Conservation (phyloP, 805 yeast genomes). For the Lachancea mirantina region DNA sequence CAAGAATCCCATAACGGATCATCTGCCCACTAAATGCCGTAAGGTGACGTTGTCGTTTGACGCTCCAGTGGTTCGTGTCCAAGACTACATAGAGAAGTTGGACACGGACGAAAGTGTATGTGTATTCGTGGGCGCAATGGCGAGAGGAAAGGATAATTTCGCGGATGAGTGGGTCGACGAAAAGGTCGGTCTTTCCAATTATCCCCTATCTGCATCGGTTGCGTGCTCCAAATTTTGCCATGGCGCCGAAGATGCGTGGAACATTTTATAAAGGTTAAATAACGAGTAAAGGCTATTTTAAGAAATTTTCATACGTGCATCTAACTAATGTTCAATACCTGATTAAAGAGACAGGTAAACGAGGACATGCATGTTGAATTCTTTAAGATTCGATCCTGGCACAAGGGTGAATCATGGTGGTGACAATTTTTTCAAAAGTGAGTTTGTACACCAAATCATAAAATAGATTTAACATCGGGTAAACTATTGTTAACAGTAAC, state of each 20-base stretch:
- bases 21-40: conserved; percentile 91
- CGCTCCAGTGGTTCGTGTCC: conserved; percentile 80
- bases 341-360: too few relatives aligned
- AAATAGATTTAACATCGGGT: too few relatives aligned
- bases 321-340: too few relatives aligned
- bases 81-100: conserved; percentile 72
- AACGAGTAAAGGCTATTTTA: too few relatives aligned
- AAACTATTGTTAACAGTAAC: too few relatives aligned
- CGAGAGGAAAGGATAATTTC: conserved; percentile 93
- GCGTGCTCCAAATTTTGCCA: conserved; percentile 98
- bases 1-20: conserved; percentile 95
- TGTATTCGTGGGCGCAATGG: conserved; percentile 99
- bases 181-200: conserved; percentile 90
- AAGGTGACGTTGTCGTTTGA: conserved; percentile 89
- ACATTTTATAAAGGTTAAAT: conserved; percentile 37
- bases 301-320: too few relatives aligned
- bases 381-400: too few relatives aligned
- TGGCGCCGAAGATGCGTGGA: conserved; percentile 98
- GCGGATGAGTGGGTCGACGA: conserved; percentile 97
- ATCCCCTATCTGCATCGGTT: conserved; percentile 93
- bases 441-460: too few relatives aligned
- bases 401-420: too few relatives aligned
- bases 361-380: too few relatives aligned
- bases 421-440: too few relatives aligned
- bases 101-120: conserved; percentile 90